Base-by-base conservation (phyloP, 352 stramenopile species). In the Phytophthora tentaculata region DNA sequence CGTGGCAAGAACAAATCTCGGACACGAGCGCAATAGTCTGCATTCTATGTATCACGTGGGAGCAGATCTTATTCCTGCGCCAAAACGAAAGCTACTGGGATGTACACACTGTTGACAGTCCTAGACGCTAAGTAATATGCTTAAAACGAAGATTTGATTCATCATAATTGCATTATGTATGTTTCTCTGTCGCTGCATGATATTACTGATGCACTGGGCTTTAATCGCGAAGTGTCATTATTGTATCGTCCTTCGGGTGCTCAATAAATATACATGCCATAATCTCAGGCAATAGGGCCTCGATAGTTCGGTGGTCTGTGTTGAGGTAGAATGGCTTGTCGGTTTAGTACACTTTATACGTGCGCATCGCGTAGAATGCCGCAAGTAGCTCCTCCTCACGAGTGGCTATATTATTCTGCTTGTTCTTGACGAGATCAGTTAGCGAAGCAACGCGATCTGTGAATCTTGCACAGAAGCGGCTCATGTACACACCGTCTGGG, bases 1-100 rank as follows among this genome's bases (percentile, higher is more conserved):
- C 43, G 13, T 66, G 3, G 43, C 44, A 3, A 41, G 61, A 3
- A 68, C 29, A 8, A 61, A 51, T 16, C 52, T 68, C 13, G 39
- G 14, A 3, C 14, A 20, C 13, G 17, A 19, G 22, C 39, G 13
- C 17, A 56, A 66, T n/a, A 23, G 32, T 6, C 50, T 67, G n/a
- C 26, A 67, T 2, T 41, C 59, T n/a, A n/a, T n/a, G n/a, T 5
- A 44, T 52, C 29, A 67, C 60, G 6, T 51, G 61, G 12, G 60
- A 67, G 23, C 26, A 55, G 10, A 60, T 67, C 28, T 22, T 67
- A n/a, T 61, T 67, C 22, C 44, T 67, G 50, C 50, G 60, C 22
- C 47, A 65, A 23, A 65, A 65, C 37, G 3, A 7, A 6, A 65
- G 35, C 22, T 43, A 65, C 24, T 51, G 37, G 57, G 26, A 65